phyloP scores from a whole-genome alignment of 495 filamentous ascomycete genomes.

The Aspergillus sparsus region DNA sequence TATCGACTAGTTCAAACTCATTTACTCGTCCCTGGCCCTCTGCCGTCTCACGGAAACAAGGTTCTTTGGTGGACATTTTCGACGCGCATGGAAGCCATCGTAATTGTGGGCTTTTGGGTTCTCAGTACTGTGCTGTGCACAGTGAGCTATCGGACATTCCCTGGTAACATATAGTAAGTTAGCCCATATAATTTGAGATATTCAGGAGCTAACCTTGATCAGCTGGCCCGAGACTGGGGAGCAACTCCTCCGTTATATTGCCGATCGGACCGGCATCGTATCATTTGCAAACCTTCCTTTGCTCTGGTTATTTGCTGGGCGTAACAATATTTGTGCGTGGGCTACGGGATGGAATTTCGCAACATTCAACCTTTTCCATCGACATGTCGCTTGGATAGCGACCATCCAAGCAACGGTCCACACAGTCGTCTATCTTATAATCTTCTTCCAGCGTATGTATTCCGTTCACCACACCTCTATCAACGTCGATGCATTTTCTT shows the following conservation, averaged over 20 bases:
- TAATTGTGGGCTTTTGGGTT: slow-evolving; percentile 42
- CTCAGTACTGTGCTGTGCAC: slow-evolving; percentile 40
- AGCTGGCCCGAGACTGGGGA: slow-evolving; percentile 38
- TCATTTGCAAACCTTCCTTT: slow-evolving; percentile 54
- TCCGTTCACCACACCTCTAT: not conserved
- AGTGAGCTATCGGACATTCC: slow-evolving; percentile 39
- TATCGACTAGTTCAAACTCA: slow-evolving; percentile 36
- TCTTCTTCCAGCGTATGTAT: slow-evolving; percentile 35
- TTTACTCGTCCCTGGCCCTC: slow-evolving; percentile 37
- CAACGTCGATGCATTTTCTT: not conserved
- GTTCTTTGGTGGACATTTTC: slow-evolving; percentile 43
- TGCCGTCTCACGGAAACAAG: slow-evolving; percentile 28
- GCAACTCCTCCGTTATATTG: slow-evolving; percentile 46
- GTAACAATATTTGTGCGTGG: slow-evolving; percentile 59
- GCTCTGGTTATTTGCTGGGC: slow-evolving; percentile 52
- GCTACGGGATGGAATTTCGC: slow-evolving; percentile 57
- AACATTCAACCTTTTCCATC: slow-evolving; percentile 57
- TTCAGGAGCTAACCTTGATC: slow-evolving; percentile 15
- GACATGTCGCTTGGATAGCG: slow-evolving; percentile 56
- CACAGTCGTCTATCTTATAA: slow-evolving; percentile 34
- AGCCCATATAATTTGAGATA: not conserved
- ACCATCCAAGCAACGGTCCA: slow-evolving; percentile 54
- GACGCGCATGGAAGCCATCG: slow-evolving; percentile 41
- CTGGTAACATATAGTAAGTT: slow-evolving; percentile 44
- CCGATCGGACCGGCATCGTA: slow-evolving; percentile 55